Percentiles rank a stretch among this genome's conserved stretches.
These are phyloP conservation scores for Nitzschia sp. DNA, from an alignment of 108 stramenopile species.

Conservation along the genomic window DNA sequence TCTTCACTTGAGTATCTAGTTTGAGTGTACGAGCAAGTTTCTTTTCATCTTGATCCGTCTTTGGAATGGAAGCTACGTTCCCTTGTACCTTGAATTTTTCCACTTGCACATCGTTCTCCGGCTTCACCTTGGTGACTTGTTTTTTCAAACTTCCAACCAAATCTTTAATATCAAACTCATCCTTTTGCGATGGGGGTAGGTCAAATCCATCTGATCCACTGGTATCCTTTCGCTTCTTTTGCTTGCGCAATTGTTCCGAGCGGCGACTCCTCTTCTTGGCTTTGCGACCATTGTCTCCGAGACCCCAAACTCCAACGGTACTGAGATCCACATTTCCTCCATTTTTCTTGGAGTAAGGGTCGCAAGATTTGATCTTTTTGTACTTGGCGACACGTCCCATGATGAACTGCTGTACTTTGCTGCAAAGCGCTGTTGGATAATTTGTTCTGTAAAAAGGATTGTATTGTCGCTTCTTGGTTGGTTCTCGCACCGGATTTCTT, in stretches of 20 bases:
- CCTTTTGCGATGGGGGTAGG: conserved; percentile 39
- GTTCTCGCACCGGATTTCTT: no score
- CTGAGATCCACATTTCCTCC: conserved; percentile 29
- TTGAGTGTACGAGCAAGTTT: conserved; percentile 28
- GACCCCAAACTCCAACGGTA: conserved; percentile 49
- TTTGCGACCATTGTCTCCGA: conserved; percentile 47
- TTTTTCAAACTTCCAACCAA: conserved; percentile 47
- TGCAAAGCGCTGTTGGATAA: no score
- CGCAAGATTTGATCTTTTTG: conserved; percentile 66
- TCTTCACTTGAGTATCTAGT: conserved; percentile 19
- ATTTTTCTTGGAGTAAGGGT: conserved; percentile 57
- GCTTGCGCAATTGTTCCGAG: conserved; percentile 33
- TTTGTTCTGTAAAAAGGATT: no score
- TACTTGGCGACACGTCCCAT: conserved; percentile 67
- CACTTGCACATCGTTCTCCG: conserved; percentile 1
- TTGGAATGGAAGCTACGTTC: conserved; percentile 32
- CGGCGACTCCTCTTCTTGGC: conserved; percentile 48
- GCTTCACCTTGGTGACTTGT: conserved; percentile 16
- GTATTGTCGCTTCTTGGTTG: no score
- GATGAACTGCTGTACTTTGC: conserved; percentile 3
- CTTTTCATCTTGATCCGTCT: conserved; percentile 36
- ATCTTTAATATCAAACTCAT: conserved; percentile 63
- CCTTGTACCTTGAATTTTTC: conserved; percentile 9
- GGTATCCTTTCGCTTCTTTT: conserved; percentile 5
- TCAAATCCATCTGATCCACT: conserved; percentile 33